Evolutionary conservation across 2,329 filamentous ascomycete genomes (phyloP), one percentile per base, ranked within the genome.

Genomic region (Sordariomycetes sp.): DNA sequence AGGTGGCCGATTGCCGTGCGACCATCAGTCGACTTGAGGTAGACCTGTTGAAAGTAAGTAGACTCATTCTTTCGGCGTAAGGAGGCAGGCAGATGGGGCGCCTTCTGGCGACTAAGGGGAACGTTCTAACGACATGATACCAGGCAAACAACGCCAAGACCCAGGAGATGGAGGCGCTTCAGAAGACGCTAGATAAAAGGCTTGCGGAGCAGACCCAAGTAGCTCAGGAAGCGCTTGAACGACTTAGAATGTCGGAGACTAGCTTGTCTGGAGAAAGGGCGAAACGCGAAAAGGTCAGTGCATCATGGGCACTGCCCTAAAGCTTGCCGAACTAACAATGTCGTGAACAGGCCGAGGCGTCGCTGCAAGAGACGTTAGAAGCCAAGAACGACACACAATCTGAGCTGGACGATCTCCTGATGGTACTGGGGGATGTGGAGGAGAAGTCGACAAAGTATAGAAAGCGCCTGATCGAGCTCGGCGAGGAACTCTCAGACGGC

Each of bases 401-500:
- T 2, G 89, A 94, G 68, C 74, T 92, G 52, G 89, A 94, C 62
- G 89, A 94, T 67, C 75, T 92, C 57, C 72, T 94, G 39, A 87
- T 92, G 73, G 85, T 94, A 5, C 89, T 91, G 69, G 84, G 82
- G 15, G 89, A 94, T 65, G 66, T 90, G 20, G 89, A 94, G 69
- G 86, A 89, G 57, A 92, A 91, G 71, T 76, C 83, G 54, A 77
- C 78, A 50, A 82, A 81, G 63, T 90, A 92, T 66, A 92, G 89
- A 78, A 86, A 72, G 66, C 85, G 81, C 54, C 74, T 90, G 15
- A 79, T 80, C 64, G 80, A 78, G 24, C 73, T 90, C 20, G 87
- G 87, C 2, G 80, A 89, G 65, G 75, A 76, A 60, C 82, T 92
- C 10, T 90, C 88, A 1, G 89, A 92, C 62, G 86, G 74, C n/a